Conservation (phyloP, 1,284 basidiomycete genomes). For the Trichosporon coremiiforme region DNA sequence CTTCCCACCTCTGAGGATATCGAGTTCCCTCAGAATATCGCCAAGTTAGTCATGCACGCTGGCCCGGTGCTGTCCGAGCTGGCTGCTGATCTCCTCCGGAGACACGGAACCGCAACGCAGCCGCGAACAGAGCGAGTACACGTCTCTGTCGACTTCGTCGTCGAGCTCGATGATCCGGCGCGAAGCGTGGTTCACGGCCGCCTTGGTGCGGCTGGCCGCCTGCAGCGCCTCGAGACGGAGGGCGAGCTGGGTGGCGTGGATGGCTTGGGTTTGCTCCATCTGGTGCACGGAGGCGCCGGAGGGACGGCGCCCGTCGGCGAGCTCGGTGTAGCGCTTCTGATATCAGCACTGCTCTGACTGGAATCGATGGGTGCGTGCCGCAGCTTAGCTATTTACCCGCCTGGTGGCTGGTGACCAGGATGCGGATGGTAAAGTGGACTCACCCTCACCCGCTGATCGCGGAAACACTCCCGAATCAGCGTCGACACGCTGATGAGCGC, state of each 20-base stretch:
- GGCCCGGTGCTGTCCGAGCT: not conserved
- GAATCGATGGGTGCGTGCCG: not conserved
- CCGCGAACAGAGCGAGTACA: not conserved
- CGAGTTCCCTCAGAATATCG: not conserved
- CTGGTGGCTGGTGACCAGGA: no score
- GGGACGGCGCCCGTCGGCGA: not conserved
- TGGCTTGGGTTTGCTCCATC: conserved; percentile 4
- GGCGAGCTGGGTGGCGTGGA: conserved; percentile 2
- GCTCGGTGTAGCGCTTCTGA: conserved; percentile 1
- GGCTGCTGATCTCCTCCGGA: not conserved
- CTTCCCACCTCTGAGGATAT: not conserved
- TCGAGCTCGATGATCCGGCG: conserved; percentile 20
- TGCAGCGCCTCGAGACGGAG: not conserved
- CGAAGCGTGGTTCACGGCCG: not conserved
- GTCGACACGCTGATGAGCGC: conserved; percentile 5
- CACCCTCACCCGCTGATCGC: not conserved
- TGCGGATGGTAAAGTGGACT: not conserved
- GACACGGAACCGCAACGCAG: not conserved
- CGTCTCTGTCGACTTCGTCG: conserved; percentile 21
- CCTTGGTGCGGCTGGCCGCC: not conserved
- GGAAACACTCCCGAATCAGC: not conserved
- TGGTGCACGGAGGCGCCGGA: conserved; percentile 5
- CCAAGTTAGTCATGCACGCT: conserved; percentile 3
- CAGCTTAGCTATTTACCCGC: not conserved
- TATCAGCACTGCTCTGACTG: no score